These are phyloP conservation scores for Xylariomycetidae sp. DNA, from an alignment of 2,329 filamentous ascomycete genomes.

Conservation along the genomic window DNA sequence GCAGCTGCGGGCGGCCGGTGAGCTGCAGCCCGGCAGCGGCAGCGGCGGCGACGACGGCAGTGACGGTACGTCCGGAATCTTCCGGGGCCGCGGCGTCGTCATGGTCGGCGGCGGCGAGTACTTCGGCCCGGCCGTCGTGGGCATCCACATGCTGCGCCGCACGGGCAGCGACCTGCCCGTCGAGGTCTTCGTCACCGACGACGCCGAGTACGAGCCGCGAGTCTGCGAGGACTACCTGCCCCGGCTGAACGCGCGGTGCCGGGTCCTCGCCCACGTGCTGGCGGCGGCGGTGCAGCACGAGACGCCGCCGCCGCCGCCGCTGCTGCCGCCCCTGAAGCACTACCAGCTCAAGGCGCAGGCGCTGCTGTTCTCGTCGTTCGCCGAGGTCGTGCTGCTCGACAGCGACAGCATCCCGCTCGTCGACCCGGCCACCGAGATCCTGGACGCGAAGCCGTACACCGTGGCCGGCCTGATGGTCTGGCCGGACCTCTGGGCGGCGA, in stretches of 20 bases:
- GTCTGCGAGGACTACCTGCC: conserved; percentile 33
- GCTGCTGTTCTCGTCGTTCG: conserved; percentile 44
- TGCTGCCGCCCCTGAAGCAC: conserved; percentile 30
- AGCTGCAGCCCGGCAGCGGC: no score
- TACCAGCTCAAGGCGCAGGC: conserved; percentile 45
- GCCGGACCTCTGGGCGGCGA: conserved; percentile 42
- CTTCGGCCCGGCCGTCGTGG: conserved; percentile 33
- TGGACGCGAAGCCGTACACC: conserved; percentile 35
- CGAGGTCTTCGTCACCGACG: conserved; percentile 34
- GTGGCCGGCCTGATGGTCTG: conserved; percentile 37
- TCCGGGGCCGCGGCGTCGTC: conserved; percentile 7
- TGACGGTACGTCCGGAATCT: background rate
- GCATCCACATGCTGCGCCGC: conserved; percentile 34
- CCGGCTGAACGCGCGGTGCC: conserved; percentile 32
- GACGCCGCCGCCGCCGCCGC: conserved; percentile 24
- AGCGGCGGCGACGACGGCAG: background rate
- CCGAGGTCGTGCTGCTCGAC: conserved; percentile 15
- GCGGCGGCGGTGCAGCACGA: conserved; percentile 23
- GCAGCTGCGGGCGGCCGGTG: no score
- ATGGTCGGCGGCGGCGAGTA: conserved; percentile 19
- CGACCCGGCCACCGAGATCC: conserved; percentile 32
- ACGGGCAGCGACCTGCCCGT: conserved; percentile 34
- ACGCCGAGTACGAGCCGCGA: conserved; percentile 30
- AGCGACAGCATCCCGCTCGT: conserved; percentile 10
- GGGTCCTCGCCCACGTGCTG: conserved; percentile 38